These are phyloP conservation scores for Lachnellula arida DNA, from an alignment of 2,329 filamentous ascomycete genomes.

Conservation along the genomic window DNA sequence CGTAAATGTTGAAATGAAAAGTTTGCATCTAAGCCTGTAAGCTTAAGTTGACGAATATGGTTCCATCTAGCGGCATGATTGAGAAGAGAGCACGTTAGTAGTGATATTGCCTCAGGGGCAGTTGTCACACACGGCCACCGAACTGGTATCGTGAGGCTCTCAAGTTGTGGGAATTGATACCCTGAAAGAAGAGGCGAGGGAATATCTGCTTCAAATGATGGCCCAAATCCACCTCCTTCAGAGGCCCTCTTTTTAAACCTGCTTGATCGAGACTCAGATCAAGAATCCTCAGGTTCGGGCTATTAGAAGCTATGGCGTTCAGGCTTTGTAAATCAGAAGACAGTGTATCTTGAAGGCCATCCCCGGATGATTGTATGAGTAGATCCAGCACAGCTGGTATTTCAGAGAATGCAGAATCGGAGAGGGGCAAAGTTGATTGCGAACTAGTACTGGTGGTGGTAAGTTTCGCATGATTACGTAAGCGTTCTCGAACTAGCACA, in stretches of 20 bases:
- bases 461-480: no score
- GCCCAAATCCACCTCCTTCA: not conserved
- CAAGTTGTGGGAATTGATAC: not conserved
- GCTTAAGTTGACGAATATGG: not conserved
- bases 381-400: not conserved
- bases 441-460: no score
- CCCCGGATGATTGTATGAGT: not conserved
- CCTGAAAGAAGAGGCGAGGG: not conserved
- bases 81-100: not conserved
- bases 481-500: no score
- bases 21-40: not conserved
- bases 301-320: not conserved
- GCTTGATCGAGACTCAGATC: not conserved
- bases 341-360: not conserved
- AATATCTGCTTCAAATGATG: not conserved
- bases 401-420: not conserved
- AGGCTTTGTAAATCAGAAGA: not conserved
- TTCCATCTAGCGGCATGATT: not conserved
- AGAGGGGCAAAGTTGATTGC: not conserved
- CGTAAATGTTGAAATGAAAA: not conserved
- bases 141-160: not conserved
- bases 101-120: not conserved
- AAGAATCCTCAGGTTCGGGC: not conserved
- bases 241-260: no score
- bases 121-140: not conserved